phyloP scores from a whole-genome alignment of 352 stramenopile genomes.

The Globisporangium emineosum region DNA sequence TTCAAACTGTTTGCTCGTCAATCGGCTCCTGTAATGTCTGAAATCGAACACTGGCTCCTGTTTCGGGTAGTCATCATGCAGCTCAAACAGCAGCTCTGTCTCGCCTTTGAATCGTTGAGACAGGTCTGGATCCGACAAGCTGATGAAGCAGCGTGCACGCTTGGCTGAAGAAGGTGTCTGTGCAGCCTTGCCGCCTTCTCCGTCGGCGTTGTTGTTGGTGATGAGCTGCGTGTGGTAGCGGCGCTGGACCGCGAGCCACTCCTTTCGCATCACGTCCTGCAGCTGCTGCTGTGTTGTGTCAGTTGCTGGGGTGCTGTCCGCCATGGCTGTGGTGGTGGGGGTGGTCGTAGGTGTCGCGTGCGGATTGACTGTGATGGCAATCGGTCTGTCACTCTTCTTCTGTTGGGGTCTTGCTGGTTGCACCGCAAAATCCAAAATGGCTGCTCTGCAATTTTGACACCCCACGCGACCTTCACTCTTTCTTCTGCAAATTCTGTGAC shows the following conservation, averaged over 20 bases:
- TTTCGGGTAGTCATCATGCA: conserved; percentile 53
- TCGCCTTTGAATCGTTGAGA: conserved; percentile 48
- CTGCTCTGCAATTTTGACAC: neutral
- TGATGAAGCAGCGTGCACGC: conserved; percentile 45
- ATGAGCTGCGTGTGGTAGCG: conserved; percentile 52
- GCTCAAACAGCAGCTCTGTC: conserved; percentile 46
- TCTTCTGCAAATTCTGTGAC: neutral
- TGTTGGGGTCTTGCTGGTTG: neutral
- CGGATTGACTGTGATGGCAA: neutral
- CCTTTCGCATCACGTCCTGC: conserved; percentile 38
- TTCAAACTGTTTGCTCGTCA: conserved; percentile 33
- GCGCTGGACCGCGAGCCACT: conserved; percentile 64
- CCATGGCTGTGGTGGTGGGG: conserved; percentile 2
- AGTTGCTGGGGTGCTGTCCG: neutral
- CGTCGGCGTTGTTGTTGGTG: conserved; percentile 16
- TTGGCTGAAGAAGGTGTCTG: conserved; percentile 1
- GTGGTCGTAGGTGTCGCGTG: no score
- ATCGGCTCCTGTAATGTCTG: conserved; percentile 39
- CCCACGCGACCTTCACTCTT: neutral
- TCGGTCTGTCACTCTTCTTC: neutral
- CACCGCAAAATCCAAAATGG: conserved; percentile 12
- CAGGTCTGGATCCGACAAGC: conserved; percentile 63
- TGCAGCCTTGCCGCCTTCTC: neutral
- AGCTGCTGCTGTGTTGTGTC: conserved; percentile 21
- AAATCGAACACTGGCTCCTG: conserved; percentile 51